Percentiles rank a stretch among this genome's conserved stretches.
Evolutionary conservation across 2,329 filamentous ascomycete species (phyloP).

Genomic region (Teratosphaeria viscida): DNA sequence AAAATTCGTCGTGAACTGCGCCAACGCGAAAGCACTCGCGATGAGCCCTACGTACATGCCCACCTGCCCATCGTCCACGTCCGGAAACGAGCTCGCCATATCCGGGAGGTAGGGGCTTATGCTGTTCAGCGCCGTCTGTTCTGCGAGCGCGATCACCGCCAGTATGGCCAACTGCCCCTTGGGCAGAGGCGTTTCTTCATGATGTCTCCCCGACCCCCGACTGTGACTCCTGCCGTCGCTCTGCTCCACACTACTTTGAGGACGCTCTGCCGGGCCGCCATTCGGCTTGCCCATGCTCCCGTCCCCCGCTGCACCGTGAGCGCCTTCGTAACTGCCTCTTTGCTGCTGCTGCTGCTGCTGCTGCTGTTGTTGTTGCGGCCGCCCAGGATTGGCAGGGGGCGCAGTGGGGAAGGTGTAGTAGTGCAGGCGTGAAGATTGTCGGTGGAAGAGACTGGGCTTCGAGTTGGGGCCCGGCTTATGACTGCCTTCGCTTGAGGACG

Average conservation of each 20-base stretch:
- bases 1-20: conserved; percentile 87
- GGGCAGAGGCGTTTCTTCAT: conserved; percentile 67
- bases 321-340: conserved; percentile 40
- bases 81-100: conserved; percentile 80
- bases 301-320: conserved; percentile 38
- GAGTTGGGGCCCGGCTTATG: background rate
- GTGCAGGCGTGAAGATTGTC: conserved; percentile 48
- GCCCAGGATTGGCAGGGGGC: conserved; percentile 39
- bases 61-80: conserved; percentile 58
- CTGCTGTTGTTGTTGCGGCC: background rate
- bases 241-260: background rate
- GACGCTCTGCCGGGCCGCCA: background rate
- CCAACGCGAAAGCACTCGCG: conserved; percentile 82
- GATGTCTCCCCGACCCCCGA: conserved; percentile 12
- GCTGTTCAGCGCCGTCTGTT: conserved; percentile 94
- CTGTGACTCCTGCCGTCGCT: background rate
- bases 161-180: conserved; percentile 72
- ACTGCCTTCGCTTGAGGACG: background rate
- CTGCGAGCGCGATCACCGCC: conserved; percentile 78
- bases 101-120: conserved; percentile 90
- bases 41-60: conserved; percentile 85
- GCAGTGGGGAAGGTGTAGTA: conserved; percentile 76
- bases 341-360: background rate
- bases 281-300: conserved; percentile 7
- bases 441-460: conserved; percentile 23